These are phyloP conservation scores for Leccinum subatratum DNA, from an alignment of 1,284 basidiomycete species.

Conservation along the genomic window DNA sequence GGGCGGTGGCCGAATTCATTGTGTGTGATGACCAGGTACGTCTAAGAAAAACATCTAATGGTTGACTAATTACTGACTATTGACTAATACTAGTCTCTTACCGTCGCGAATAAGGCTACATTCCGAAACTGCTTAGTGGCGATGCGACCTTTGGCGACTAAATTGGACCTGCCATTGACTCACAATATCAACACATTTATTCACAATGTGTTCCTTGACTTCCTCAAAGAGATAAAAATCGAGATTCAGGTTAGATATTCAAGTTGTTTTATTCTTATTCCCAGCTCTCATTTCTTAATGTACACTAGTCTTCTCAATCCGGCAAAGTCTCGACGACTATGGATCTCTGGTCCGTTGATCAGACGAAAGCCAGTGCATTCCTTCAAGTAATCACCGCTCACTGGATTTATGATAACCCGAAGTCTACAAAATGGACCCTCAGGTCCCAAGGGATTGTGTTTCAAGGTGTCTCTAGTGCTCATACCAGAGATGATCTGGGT, in stretches of 20 bases:
- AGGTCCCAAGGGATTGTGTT: not conserved
- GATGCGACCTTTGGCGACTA: fast-evolving
- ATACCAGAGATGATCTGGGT: not conserved
- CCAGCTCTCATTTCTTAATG: not conserved
- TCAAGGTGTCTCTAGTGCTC: not conserved
- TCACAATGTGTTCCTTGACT: not conserved
- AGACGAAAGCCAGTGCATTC: not conserved
- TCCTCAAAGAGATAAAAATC: not conserved
- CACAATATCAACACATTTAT: not conserved
- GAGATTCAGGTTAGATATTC: not conserved
- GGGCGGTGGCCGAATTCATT: not conserved
- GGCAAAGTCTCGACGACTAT: not conserved
- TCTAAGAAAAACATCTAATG: not conserved
- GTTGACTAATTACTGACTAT: not conserved
- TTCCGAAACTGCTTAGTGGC: not conserved
- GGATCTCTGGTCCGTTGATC: not conserved
- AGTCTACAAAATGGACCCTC: not conserved
- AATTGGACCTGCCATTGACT: not conserved
- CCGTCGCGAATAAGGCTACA: not conserved
- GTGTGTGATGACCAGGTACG: not conserved
- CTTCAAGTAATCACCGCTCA: not conserved
- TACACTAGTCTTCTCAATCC: not conserved
- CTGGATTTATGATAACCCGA: not conserved
- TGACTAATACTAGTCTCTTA: not conserved
- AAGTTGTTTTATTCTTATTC: not conserved